Evolutionary conservation across 1,284 basidiomycete species (phyloP).

Genomic region (Trichosporon coremiiforme): DNA sequence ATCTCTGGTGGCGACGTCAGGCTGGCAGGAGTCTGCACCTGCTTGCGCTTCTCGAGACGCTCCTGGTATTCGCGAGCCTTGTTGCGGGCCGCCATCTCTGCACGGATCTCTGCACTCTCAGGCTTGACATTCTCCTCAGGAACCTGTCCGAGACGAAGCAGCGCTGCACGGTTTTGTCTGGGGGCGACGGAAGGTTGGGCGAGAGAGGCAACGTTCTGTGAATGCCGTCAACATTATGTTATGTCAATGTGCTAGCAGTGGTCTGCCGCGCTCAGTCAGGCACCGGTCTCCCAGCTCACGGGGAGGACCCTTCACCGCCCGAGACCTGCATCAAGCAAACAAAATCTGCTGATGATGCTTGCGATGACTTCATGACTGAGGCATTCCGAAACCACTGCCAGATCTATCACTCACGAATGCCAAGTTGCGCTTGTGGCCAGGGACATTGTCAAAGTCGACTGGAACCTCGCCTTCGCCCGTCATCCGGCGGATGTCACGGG

Average conservation of each 20-base stretch:
- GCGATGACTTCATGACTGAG: slow-evolving; percentile 2
- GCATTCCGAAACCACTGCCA: neutral
- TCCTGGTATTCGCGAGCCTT: slow-evolving; percentile 38
- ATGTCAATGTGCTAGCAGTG: neutral
- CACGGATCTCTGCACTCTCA: slow-evolving; percentile 1
- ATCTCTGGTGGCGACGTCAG: slow-evolving; percentile 28
- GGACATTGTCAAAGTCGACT: slow-evolving; percentile 33
- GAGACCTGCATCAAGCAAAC: neutral
- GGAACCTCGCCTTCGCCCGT: slow-evolving; percentile 22
- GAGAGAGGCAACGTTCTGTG: slow-evolving; percentile 41
- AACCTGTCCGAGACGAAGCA: slow-evolving; percentile 32
- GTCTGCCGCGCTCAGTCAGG: slow-evolving; percentile 10
- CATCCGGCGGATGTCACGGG: slow-evolving; percentile 26
- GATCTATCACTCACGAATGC: slow-evolving; percentile 35
- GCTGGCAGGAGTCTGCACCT: slow-evolving; percentile 37
- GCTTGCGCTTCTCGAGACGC: slow-evolving; percentile 37
- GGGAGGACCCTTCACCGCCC: slow-evolving; percentile 10
- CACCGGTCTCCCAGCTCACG: slow-evolving; percentile 1
- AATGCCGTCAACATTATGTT: slow-evolving; percentile 17
- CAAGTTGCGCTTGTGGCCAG: slow-evolving; percentile 42
- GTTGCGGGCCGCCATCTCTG: slow-evolving; percentile 25
- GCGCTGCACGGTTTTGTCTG: slow-evolving; percentile 37
- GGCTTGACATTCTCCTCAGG: slow-evolving; percentile 17
- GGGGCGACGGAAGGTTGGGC: slow-evolving; percentile 40
- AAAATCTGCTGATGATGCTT: neutral